Evolutionary conservation across 129 eudicot genomes (phyloP), one percentile per base, ranked within the genome.

Genomic region (Chrysanthemum seticuspe): DNA sequence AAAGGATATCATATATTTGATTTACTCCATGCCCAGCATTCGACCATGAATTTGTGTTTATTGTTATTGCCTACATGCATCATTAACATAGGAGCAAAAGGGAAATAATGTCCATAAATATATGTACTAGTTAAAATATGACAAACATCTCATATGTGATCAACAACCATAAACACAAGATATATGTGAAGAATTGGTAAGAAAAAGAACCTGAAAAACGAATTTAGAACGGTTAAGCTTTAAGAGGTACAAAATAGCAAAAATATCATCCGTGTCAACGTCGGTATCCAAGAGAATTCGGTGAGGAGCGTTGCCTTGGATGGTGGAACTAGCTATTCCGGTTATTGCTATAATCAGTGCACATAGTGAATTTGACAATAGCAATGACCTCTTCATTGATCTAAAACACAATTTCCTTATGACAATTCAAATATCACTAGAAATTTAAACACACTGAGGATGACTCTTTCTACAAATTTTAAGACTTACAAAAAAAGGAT

Each of bases 1-100:
- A 87, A 72, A 93, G 96, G 6, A 90, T 25, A 72, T 93, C 97
- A 45, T 90, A 93, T 16, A 90, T 59, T 6, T 93, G 98, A 78
- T 93, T 86, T 60, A 79, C 96, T 0, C 91, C 97, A 66, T 93
- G 97, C 9, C 98, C 98, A 0, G 91, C 89, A 74, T 93, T 68
- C 1, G 91, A 82, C 98, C 98, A 93, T 77, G 89, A 79, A 71
- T 93, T 93, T 11, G 92, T 47, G 68, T 77, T 90, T 4, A 93
- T 70, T 18, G 97, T 93, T 58, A 93, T 78, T 13, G 90, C 98
- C 98, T 93, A 34, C 44, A 34, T 34, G 44, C 44, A 34, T 34
- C 44, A 31, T 31, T 31, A 31, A 4, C 36, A 31, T 31, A 31
- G 36, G 36, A 31, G 36, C 36, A 31, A 31, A 31, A 31, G 6